These are phyloP conservation scores for Somion occarium DNA, from an alignment of 1,284 basidiomycete genomes.

Conservation along the genomic window DNA sequence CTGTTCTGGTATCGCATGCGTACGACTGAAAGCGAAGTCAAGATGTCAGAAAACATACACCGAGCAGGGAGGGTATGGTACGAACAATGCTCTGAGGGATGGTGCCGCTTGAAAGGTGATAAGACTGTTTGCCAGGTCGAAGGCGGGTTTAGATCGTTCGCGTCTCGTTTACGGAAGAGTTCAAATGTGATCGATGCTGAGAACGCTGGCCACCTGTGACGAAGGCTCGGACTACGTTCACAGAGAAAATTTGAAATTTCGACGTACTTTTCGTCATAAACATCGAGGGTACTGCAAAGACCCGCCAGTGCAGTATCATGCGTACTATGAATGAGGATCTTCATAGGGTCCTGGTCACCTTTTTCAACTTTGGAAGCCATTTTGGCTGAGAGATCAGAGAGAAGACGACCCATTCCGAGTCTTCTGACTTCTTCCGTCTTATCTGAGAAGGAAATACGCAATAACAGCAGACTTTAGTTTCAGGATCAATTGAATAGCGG, in stretches of 20 bases:
- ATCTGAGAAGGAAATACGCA: constrained; percentile 37
- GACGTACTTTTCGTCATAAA: constrained; percentile 66
- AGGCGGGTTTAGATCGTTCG: constrained; percentile 12
- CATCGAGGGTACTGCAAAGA: constrained; percentile 64
- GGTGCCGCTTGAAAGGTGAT: constrained; percentile 18
- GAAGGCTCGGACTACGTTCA: neutral
- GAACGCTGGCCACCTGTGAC: constrained; percentile 68
- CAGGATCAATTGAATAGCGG: constrained; percentile 8
- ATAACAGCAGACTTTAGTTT: neutral
- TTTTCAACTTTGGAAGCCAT: constrained; percentile 52
- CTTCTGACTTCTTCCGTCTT: constrained; percentile 72
- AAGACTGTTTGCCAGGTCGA: constrained; percentile 25
- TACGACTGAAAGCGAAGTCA: constrained; percentile 41
- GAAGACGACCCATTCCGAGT: constrained; percentile 72
- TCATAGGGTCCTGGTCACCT: constrained; percentile 43
- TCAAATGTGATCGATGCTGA: constrained; percentile 72
- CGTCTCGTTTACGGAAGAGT: constrained; percentile 45
- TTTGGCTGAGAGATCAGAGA: constrained; percentile 57
- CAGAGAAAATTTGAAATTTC: neutral
- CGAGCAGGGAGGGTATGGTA: constrained; percentile 1
- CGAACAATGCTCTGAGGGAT: constrained; percentile 39
- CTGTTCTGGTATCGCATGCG: constrained; percentile 77
- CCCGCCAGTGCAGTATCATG: constrained; percentile 78
- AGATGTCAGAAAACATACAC: neutral
- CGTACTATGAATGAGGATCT: constrained; percentile 65